These are phyloP conservation scores for Iberis pinnata DNA, from an alignment of 345 rosid species.

Conservation along the genomic window DNA sequence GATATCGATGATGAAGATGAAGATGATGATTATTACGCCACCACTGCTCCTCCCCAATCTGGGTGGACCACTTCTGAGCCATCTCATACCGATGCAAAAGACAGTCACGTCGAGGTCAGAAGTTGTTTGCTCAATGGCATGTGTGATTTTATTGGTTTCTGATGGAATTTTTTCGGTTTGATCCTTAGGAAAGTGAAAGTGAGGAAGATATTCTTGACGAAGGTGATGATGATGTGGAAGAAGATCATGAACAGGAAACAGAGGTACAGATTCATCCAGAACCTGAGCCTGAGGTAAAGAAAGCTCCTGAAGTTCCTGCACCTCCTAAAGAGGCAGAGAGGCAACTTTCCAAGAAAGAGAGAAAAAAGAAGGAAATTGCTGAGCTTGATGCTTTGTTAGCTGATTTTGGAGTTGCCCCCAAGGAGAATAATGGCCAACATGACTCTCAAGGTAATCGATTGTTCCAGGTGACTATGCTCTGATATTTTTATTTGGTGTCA, in stretches of 20 bases:
- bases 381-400: slow-evolving; percentile 90
- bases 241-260: slow-evolving; percentile 59
- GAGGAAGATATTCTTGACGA: slow-evolving; percentile 75
- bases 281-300: slow-evolving; percentile 47
- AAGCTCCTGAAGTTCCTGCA: slow-evolving; percentile 43
- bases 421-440: slow-evolving; percentile 46
- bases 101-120: slow-evolving; percentile 36
- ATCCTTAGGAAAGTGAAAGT: slow-evolving; percentile 71
- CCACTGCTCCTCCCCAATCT: slow-evolving; percentile 41
- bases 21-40: slow-evolving; percentile 48
- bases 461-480: background rate
- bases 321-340: slow-evolving; percentile 67
- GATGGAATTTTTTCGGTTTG: slow-evolving; percentile 11
- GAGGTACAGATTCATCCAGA: slow-evolving; percentile 37
- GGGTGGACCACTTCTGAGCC: slow-evolving; percentile 36
- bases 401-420: slow-evolving; percentile 48
- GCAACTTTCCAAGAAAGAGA: slow-evolving; percentile 87
- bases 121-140: no score
- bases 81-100: slow-evolving; percentile 27
- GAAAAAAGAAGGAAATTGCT: slow-evolving; percentile 78
- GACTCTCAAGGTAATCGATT: slow-evolving; percentile 42
- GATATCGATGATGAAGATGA: slow-evolving; percentile 54
- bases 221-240: slow-evolving; percentile 75
- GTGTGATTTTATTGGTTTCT: no score
- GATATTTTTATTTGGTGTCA: background rate